Base-by-base conservation (phyloP, 345 rosid species). In the Eucalyptus pauciflora region DNA sequence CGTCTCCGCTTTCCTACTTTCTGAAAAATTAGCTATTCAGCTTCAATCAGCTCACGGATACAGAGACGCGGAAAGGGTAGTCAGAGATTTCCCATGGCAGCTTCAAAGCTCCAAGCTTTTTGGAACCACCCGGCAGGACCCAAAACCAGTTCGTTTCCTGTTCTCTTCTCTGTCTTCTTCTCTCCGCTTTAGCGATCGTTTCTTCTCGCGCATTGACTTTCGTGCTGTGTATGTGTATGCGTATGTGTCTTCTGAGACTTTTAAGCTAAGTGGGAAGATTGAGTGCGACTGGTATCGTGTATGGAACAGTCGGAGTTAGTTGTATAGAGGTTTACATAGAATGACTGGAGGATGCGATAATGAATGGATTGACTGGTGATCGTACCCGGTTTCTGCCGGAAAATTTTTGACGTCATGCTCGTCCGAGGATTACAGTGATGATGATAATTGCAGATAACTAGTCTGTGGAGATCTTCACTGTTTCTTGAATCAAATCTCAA, bases 121-220 rank as follows among this genome's bases (percentile, higher is more conserved):
- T 97, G 98, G 99, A 97, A 95, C 91, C 98, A 96, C 90, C 99
- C 97, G 2, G 99, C 99, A 3, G 99, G 99, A 88, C 99, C 99
- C 80, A 95, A 96, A 90, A 97, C 99, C 90, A 95, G 98, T 95
- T 56, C 92, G 95, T 93, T 16, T 17, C 88, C 89, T 87, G 6
- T 10, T n/a, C 48, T 50, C 43, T 48, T 20, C 58, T 85, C 37
- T 20, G 33, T 37, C 46, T 13, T 88, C 2, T 51, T 22, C 76
- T 43, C 24, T 62, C 54, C 17, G 54, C 41, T 48, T 45, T 33
- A 7, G 88, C 22, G 15, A 60, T 41, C 27, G 46, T 76, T 76
- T 76, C 83, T 7, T 76, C 83, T 76, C 48, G 27, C 27, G 27
- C 48, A 7, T 37, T 76, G 83, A 76, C 41, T 76, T 76, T 10